phyloP scores from a whole-genome alignment of 805 yeast species.

The Scheffersomyces stipitis region DNA sequence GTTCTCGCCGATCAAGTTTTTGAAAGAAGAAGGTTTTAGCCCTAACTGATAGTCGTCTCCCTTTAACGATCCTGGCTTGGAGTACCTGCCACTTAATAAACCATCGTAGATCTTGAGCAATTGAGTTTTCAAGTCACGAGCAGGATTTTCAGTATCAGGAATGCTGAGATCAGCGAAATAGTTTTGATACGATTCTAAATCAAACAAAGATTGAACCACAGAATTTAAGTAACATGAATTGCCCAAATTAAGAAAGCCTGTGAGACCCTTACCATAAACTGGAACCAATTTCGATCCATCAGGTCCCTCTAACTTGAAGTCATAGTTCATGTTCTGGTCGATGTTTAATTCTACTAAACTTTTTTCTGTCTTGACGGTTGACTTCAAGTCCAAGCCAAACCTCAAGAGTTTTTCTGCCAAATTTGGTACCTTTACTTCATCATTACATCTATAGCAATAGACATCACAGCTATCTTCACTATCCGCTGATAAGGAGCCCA shows the following conservation, averaged over 20 bases:
- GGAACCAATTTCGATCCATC: conserved; percentile 65
- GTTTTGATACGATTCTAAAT: conserved; percentile 36
- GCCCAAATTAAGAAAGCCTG: conserved; percentile 88
- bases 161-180: conserved; percentile 37
- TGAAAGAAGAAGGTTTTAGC: conserved; percentile 73
- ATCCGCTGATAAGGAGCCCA: conserved; percentile 81
- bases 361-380: conserved; percentile 75
- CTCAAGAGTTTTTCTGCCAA: conserved; percentile 47
- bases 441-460: conserved; percentile 86
- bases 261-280: conserved; percentile 71
- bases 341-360: conserved; percentile 84
- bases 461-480: conserved; percentile 65
- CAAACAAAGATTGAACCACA: conserved; percentile 69
- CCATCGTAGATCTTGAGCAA: conserved; percentile 81
- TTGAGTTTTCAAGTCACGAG: conserved; percentile 70
- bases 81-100: conserved; percentile 67
- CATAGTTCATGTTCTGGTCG: conserved; percentile 93
- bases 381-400: conserved; percentile 65
- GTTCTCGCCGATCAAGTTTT: conserved; percentile 69
- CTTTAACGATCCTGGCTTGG: conserved; percentile 49
- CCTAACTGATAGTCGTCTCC: conserved; percentile 68
- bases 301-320: conserved; percentile 74
- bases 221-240: conserved; percentile 91
- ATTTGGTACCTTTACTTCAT: conserved; percentile 77
- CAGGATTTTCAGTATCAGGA: conserved; percentile 47